Evolutionary conservation across 148 eudicot genomes (phyloP), one percentile per base, ranked within the genome.

Genomic region (Drosera capensis): DNA sequence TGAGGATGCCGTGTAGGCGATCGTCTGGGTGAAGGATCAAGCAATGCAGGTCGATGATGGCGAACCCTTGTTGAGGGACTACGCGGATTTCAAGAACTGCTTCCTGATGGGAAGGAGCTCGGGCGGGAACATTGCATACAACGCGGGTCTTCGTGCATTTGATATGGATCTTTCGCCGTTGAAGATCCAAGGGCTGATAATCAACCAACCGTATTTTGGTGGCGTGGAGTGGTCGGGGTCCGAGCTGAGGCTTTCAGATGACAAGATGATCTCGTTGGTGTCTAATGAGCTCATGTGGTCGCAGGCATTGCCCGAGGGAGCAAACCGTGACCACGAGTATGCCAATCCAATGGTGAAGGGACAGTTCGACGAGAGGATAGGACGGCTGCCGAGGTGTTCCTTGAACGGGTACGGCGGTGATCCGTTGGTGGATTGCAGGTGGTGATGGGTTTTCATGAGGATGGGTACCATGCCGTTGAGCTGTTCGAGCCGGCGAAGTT

Each of bases 1-100:
- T 58, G 82, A 79, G 21, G 96, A 87, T 43, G 96, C 86, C 6
- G 38, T 70, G 45, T 94, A 87, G 60, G 94, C 94, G 0, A 23
- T 87, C 38, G 16, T 26, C 39, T 87, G 96, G 96, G 72, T 68
- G 7, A 49, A 67, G 1, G 56, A 59, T 7, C 85, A 86, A 59
- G 94, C 82, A 1, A 11, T 40, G 46, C 51, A 43, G 17, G 43
- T 8, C 12, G 31, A 40, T 8, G 78, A 57, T 1, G 90, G 78
- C 0, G 94, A 77, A 5, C 45, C 51, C 16, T 83, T 90, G 90
- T 41, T 87, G 11, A 51, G 43, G 16, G 77, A 80, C 2, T 87
- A 51, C 20, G 82, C 55, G 13, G 90, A 87, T 8, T 68, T 70
- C 17, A 70, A 82, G 1, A 67, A 77, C 38, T 77, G 75, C 50